Percentiles rank a stretch among this genome's conserved stretches.
Evolutionary conservation across 1,284 basidiomycete species (phyloP).

Genomic region (Melampsora americana): DNA sequence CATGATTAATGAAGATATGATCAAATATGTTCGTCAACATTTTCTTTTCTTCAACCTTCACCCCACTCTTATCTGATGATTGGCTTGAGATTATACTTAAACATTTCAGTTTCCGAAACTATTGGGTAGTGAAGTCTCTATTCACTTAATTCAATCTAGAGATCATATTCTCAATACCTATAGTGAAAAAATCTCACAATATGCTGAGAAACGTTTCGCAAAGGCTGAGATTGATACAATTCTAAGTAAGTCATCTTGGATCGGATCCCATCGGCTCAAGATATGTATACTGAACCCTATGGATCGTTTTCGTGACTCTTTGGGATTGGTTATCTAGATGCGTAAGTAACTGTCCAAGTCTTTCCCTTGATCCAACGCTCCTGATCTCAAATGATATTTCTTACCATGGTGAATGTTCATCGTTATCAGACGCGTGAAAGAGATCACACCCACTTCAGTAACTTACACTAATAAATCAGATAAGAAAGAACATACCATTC

Average conservation of each 20-base stretch:
- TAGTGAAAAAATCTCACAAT: slow-evolving; percentile 90
- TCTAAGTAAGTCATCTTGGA: slow-evolving; percentile 9
- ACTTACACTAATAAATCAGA: slow-evolving; percentile 69
- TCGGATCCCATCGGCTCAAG: neutral
- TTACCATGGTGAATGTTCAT: slow-evolving; percentile 17
- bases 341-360: neutral
- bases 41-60: neutral
- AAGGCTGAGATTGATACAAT: slow-evolving; percentile 34
- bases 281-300: neutral
- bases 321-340: neutral
- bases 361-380: neutral
- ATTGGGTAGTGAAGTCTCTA: slow-evolving; percentile 79
- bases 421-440: slow-evolving; percentile 65
- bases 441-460: slow-evolving; percentile 70
- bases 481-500: slow-evolving; percentile 62
- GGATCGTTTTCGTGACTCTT: neutral
- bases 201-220: slow-evolving; percentile 68
- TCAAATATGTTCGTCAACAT: slow-evolving; percentile 65
- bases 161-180: slow-evolving; percentile 93
- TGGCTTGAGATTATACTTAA: too few species aligned
- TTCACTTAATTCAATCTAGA: slow-evolving; percentile 87
- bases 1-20: slow-evolving; percentile 84
- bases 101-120: slow-evolving; percentile 89
- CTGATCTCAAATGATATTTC: slow-evolving; percentile 17
- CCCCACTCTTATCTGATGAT: slow-evolving; percentile 42